Percentiles rank a stretch among this genome's conserved stretches.
These are phyloP conservation scores for Calonectria leucothoes DNA, from an alignment of 2,329 filamentous ascomycete species.

Conservation along the genomic window DNA sequence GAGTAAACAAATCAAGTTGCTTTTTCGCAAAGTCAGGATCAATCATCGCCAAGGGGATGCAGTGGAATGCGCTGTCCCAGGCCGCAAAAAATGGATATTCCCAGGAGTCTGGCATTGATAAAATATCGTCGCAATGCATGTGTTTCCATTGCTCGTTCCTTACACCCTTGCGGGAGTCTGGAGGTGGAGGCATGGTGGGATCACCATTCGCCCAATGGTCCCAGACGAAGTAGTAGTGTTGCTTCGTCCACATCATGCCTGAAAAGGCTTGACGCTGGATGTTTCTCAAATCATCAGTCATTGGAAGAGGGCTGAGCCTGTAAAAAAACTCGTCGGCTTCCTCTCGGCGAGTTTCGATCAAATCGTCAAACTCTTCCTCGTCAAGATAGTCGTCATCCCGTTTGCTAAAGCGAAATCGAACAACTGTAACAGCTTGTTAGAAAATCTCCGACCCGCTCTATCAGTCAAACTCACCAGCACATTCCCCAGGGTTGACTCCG, in stretches of 20 bases:
- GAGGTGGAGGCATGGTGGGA: conserved; percentile 87
- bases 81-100: conserved; percentile 98
- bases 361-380: conserved; percentile 91
- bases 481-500: conserved; percentile 89
- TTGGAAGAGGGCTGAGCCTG: conserved; percentile 90
- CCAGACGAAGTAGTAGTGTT: conserved; percentile 97
- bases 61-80: conserved; percentile 98
- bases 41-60: conserved; percentile 95
- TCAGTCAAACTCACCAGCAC: conserved; percentile 72
- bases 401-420: conserved; percentile 88
- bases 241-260: conserved; percentile 99
- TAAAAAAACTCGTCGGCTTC: conserved; percentile 98
- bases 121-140: conserved; percentile 91
- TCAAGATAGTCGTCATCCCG: conserved; percentile 84
- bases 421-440: conserved; percentile 64
- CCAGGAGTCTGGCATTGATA: conserved; percentile 99
- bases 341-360: conserved; percentile 85
- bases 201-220: conserved; percentile 98
- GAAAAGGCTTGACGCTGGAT: conserved; percentile 95
- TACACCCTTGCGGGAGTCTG: conserved; percentile 80
- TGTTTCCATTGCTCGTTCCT: conserved; percentile 95
- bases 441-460: conserved; percentile 48
- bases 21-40: conserved; percentile 99
- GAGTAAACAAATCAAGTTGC: conserved; percentile 93
- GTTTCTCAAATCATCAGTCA: conserved; percentile 92